Evolutionary conservation across 1,139 yeast species (phyloP).

Genomic region (Chernovozyma aurita): DNA sequence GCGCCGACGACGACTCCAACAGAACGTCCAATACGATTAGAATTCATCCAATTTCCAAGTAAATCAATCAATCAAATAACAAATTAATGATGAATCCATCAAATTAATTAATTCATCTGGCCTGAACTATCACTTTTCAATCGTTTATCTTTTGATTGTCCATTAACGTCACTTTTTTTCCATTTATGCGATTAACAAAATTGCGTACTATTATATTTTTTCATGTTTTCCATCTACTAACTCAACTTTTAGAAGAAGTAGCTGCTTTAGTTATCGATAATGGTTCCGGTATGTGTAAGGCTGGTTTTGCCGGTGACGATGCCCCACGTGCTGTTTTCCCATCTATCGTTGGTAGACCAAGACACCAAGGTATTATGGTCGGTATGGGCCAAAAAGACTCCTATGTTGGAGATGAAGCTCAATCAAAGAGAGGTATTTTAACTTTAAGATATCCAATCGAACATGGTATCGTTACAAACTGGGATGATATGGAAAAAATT

Average conservation of each 20-base stretch:
- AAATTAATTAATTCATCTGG: too few relatives aligned
- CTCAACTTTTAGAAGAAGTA: conserved; percentile 42
- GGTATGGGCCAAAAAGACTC: conserved; percentile 99
- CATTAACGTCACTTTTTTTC: too few relatives aligned
- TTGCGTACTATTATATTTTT: too few relatives aligned
- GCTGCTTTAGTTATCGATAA: conserved; percentile 92
- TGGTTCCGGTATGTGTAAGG: conserved; percentile 99
- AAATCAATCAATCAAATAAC: too few relatives aligned
- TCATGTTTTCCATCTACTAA: too few relatives aligned
- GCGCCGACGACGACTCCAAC: too few relatives aligned
- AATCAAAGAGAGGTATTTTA: conserved; percentile 99
- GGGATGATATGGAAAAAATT: conserved; percentile 99
- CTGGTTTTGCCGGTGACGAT: conserved; percentile 99
- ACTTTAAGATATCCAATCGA: conserved; percentile 98
- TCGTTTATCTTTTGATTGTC: too few relatives aligned
- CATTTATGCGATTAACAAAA: too few relatives aligned
- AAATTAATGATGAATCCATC: too few relatives aligned
- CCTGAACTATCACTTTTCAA: not conserved
- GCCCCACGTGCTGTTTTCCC: conserved; percentile 99
- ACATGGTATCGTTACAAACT: conserved; percentile 99
- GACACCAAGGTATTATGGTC: conserved; percentile 99
- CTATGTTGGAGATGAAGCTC: conserved; percentile 99
- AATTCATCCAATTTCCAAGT: too few relatives aligned
- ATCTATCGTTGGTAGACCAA: conserved; percentile 99
- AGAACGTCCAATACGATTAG: too few relatives aligned